Base-by-base conservation (phyloP, 768 basidiomycete species). In the Harrya chromipes region DNA sequence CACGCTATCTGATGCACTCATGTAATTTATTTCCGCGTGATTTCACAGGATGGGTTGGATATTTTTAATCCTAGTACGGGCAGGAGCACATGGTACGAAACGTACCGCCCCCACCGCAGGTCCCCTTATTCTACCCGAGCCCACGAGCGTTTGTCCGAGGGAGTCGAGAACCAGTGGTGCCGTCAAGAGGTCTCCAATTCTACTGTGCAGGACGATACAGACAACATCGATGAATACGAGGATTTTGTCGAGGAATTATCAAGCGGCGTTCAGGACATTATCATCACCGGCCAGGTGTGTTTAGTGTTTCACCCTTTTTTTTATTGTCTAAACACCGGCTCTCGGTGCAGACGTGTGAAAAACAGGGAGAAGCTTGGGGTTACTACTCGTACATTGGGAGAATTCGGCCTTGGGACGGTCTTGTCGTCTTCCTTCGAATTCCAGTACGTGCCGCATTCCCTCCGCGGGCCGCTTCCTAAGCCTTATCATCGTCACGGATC, bases 361-460 rank as follows among this genome's bases (percentile, higher is more conserved):
- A 59, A 45, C 70, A 76, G 29, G 75, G 74, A 4, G 71, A 70
- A 20, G 78, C 77, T 20, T 81, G 79, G 79, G 78, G 79, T 6
- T 66, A 74, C 49, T 71, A 68, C 55, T 69, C 63, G 16, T 70
- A 74, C 43, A 60, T 76, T 50, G 78, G 79, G n/a, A 65, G 78
- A 62, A 68, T 80, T 49, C 67, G 77, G 26, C 66, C 67, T 31
- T 80, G 79, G 77, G 79, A 81, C 59, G 79, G 78, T 4, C 56
- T 79, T 23, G 59, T 78, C 6, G 72, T 72, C 35, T 65, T 81
- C 39, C 65, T 78, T 31, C 74, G 76, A 27, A 66, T 67, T 49
- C 70, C 77, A 11, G 80, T 79, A 60, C 41, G 75, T 67, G 46
- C 55, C 27, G 16, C 24, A 8, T 43, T 35, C 34, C 11, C 33